Conservation (phyloP, 176 grass and related monocot genomes). For the Bothriochloa decipiens region DNA sequence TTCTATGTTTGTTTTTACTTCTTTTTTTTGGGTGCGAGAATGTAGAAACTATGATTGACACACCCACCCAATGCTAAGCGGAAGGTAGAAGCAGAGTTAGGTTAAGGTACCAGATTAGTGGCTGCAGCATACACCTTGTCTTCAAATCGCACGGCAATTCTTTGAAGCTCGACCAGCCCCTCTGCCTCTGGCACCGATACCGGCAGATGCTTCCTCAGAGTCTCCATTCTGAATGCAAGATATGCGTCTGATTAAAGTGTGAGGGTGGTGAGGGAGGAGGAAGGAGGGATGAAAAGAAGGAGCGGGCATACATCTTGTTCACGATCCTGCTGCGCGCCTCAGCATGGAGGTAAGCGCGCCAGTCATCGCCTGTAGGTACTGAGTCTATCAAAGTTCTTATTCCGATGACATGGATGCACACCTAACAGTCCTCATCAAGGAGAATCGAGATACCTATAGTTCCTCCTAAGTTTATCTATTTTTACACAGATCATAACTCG, state of each 20-base stretch:
- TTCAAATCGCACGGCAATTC: constrained; percentile 70
- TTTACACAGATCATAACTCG: too few species aligned
- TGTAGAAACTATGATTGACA: too few species aligned
- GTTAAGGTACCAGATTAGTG: constrained; percentile 41
- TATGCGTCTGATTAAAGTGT: not conserved
- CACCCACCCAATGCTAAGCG: too few species aligned
- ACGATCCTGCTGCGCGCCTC: constrained; percentile 69
- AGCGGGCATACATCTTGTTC: constrained; percentile 64
- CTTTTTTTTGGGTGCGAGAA: too few species aligned
- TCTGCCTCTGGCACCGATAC: constrained; percentile 64
- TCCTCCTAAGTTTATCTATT: too few species aligned
- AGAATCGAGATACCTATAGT: too few species aligned
- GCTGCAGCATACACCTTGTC: constrained; percentile 65
- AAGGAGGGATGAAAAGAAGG: not conserved
- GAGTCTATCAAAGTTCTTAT: too few species aligned
- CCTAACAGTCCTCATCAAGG: too few species aligned
- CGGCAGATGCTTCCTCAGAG: constrained; percentile 70
- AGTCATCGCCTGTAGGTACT: constrained; percentile 33
- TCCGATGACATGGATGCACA: too few species aligned
- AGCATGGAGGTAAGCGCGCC: constrained; percentile 64
- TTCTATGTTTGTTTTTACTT: too few species aligned
- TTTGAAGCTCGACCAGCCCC: constrained; percentile 68
- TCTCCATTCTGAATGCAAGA: constrained; percentile 54
- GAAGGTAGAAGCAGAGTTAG: not conserved
- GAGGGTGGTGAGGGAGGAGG: not conserved